phyloP scores from a whole-genome alignment of 139 green algal species.

The Coccomyxa sp. region DNA sequence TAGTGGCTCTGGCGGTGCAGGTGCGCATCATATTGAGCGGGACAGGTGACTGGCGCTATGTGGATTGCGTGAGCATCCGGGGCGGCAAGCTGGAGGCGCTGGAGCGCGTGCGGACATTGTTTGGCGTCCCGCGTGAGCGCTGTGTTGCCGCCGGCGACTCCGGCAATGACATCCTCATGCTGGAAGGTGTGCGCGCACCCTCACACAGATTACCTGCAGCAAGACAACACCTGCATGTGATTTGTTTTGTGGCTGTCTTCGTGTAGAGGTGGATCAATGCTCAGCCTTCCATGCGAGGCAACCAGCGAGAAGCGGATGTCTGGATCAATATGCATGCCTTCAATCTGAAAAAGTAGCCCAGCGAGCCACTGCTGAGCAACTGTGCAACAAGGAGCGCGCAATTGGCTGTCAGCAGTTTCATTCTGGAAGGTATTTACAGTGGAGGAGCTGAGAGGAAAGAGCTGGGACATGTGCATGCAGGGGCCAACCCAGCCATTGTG shows the following conservation, averaged over 20 bases:
- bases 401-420: not conserved
- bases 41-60: constrained; percentile 73
- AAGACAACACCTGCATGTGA: too few relatives aligned
- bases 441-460: not conserved
- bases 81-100: constrained; percentile 82
- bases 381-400: not conserved
- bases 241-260: too few relatives aligned
- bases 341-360: not conserved
- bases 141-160: constrained; percentile 87
- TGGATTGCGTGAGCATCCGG: constrained; percentile 70
- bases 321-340: not conserved
- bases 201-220: too few relatives aligned
- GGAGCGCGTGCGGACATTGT: constrained; percentile 67
- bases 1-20: not conserved
- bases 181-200: constrained; percentile 47
- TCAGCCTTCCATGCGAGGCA: not conserved
- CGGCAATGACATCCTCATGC: constrained; percentile 93
- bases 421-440: not conserved
- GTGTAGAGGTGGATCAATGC: too few relatives aligned
- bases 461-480: not conserved
- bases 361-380: not conserved
- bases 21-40: constrained; percentile 78
- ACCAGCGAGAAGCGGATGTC: not conserved
- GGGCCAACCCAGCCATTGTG: constrained; percentile 53
- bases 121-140: constrained; percentile 45